phyloP scores from a whole-genome alignment of 805 yeast species.

The Metschnikowia gelsemii region DNA sequence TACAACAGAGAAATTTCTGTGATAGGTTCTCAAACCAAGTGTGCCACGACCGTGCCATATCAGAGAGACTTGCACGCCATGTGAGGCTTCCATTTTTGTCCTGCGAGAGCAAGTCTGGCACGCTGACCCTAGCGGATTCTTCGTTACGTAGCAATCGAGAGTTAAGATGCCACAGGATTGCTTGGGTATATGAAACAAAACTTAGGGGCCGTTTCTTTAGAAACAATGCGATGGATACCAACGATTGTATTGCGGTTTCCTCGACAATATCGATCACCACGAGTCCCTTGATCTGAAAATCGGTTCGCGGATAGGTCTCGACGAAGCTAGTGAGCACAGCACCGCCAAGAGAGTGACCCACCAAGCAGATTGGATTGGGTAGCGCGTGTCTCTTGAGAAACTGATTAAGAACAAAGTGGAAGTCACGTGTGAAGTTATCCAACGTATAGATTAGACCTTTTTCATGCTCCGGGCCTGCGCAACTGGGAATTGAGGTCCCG shows the following conservation, averaged over 20 bases:
- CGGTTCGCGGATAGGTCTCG: slow-evolving; percentile 19
- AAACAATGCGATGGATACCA: slow-evolving; percentile 65
- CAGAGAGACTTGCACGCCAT: slow-evolving; percentile 67
- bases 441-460: slow-evolving; percentile 49
- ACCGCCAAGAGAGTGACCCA: slow-evolving; percentile 96
- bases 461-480: no score
- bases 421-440: slow-evolving; percentile 57
- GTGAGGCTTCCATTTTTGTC: slow-evolving; percentile 18
- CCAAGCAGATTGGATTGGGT: slow-evolving; percentile 44
- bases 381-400: slow-evolving; percentile 28
- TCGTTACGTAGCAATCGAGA: slow-evolving; percentile 52
- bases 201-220: slow-evolving; percentile 60
- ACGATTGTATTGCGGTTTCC: slow-evolving; percentile 78
- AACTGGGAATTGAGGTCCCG: no score
- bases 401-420: slow-evolving; percentile 44
- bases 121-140: slow-evolving; percentile 70
- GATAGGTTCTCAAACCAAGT: slow-evolving; percentile 81
- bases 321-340: slow-evolving; percentile 65
- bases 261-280: slow-evolving; percentile 90
- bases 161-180: slow-evolving; percentile 80
- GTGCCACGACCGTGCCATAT: slow-evolving; percentile 71
- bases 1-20: slow-evolving; percentile 39
- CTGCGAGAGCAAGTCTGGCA: slow-evolving; percentile 60
- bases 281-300: slow-evolving; percentile 56
- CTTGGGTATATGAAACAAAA: slow-evolving; percentile 54